These are phyloP conservation scores for Fusarium brevicatenulatum DNA, from an alignment of 2,329 filamentous ascomycete species.

Conservation along the genomic window DNA sequence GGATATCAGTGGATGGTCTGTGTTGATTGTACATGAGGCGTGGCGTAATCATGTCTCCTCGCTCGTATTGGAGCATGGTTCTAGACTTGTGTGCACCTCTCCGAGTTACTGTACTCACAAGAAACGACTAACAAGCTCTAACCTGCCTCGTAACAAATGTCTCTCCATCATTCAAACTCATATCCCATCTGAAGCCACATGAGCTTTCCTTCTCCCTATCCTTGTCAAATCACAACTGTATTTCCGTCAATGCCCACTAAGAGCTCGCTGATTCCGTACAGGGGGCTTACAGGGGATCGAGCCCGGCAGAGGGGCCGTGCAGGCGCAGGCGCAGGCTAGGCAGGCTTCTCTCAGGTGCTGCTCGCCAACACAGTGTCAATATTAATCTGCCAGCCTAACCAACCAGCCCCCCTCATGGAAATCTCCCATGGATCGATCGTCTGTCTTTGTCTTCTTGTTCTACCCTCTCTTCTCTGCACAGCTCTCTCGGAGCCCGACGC, in stretches of 20 bases:
- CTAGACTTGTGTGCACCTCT: neutral
- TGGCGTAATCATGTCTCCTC: constrained; percentile 30
- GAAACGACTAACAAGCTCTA: constrained; percentile 22
- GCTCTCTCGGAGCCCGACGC: constrained; percentile 36
- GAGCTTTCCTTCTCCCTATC: neutral
- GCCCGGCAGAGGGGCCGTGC: constrained; percentile 20
- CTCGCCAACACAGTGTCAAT: constrained; percentile 38
- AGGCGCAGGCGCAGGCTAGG: constrained; percentile 17
- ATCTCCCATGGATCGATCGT: constrained; percentile 25
- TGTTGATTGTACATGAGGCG: constrained; percentile 30
- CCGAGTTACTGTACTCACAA: neutral
- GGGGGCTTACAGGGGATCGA: constrained; percentile 23
- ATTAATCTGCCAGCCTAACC: constrained; percentile 18
- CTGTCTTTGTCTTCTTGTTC: constrained; percentile 25
- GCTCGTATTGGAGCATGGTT: neutral
- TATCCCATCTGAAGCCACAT: constrained; percentile 33
- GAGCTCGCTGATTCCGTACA: constrained; percentile 29
- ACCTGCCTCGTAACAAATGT: constrained; percentile 31
- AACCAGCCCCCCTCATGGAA: constrained; percentile 39
- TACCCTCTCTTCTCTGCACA: constrained; percentile 33
- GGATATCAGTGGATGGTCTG: neutral
- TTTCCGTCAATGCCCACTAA: constrained; percentile 31
- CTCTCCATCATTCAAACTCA: constrained; percentile 38
- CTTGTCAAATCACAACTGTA: constrained; percentile 23
- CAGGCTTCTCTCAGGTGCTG: constrained; percentile 29